phyloP scores from a whole-genome alignment of 306 rosid genomes.

The Amphicarpaea edgeworthii region DNA sequence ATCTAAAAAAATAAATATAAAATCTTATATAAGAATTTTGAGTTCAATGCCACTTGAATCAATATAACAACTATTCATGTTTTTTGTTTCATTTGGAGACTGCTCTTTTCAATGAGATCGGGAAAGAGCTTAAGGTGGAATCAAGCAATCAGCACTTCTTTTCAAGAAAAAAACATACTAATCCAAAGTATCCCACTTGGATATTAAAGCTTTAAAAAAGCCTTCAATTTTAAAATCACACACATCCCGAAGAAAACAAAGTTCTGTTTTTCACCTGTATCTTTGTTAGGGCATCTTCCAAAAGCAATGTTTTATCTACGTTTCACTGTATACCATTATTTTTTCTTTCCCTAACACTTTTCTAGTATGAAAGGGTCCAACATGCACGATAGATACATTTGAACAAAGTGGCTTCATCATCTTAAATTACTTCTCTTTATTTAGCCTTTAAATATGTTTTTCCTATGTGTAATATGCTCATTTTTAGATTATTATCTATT shows the following conservation, averaged over 20 bases:
- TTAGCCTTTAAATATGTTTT: no score
- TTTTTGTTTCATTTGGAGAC: slow-evolving; percentile 30
- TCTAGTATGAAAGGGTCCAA: slow-evolving; percentile 29
- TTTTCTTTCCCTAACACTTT: slow-evolving; percentile 6
- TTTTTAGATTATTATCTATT: no score
- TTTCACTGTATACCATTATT: no score
- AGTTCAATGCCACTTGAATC: no score
- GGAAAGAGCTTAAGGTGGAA: slow-evolving; percentile 49
- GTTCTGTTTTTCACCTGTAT: slow-evolving; percentile 42
- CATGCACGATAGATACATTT: slow-evolving; percentile 28
- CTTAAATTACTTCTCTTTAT: slow-evolving; percentile 26
- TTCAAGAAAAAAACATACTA: slow-evolving; percentile 55
- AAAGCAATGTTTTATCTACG: slow-evolving; percentile 33
- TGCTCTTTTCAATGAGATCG: slow-evolving; percentile 44
- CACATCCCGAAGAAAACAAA: slow-evolving; percentile 52
- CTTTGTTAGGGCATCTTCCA: slow-evolving; percentile 40
- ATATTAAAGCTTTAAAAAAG: slow-evolving; percentile 46
- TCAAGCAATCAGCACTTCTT: slow-evolving; percentile 67
- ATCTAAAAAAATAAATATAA: no score
- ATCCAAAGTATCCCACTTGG: slow-evolving; percentile 36
- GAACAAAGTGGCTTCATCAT: slow-evolving; percentile 23
- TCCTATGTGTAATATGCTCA: no score
- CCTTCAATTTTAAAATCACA: slow-evolving; percentile 48
- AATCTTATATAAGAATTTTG: no score
- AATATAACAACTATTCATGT: slow-evolving; percentile 31